Percentiles rank a stretch among this genome's conserved stretches.
phyloP scores from a whole-genome alignment of 352 stramenopile species.

The Pythium apleroticum region DNA sequence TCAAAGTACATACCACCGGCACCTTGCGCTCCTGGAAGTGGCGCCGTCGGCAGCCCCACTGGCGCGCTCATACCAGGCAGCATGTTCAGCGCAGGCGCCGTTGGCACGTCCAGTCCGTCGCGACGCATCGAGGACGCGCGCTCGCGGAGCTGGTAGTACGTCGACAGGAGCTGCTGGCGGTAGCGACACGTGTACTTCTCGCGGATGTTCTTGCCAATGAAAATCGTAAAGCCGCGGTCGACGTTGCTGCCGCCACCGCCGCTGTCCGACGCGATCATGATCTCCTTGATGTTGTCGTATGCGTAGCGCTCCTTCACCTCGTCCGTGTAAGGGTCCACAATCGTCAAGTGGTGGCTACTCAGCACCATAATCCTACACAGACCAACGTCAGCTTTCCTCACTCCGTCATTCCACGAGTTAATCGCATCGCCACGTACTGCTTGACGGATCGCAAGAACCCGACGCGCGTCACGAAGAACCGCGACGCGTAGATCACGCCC shows the following conservation, averaged over 20 bases:
- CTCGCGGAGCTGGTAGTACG: constrained; percentile 84
- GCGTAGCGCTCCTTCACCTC: constrained; percentile 86
- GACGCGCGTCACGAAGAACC: constrained; percentile 85
- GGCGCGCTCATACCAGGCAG: constrained; percentile 11
- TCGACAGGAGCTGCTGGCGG: constrained; percentile 79
- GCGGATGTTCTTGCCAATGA: constrained; percentile 84
- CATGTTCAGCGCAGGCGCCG: constrained; percentile 5
- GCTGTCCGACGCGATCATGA: constrained; percentile 71
- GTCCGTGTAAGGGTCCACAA: constrained; percentile 83
- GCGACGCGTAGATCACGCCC: constrained; percentile 80
- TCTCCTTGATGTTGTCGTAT: constrained; percentile 89
- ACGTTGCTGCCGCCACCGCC: constrained; percentile 59
- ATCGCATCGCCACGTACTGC: constrained; percentile 27
- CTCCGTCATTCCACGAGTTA: background rate
- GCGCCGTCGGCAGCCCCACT: constrained; percentile 12
- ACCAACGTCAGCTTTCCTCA: constrained; percentile 8
- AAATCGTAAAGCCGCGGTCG: constrained; percentile 78
- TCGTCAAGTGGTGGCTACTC: constrained; percentile 76
- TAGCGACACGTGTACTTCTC: constrained; percentile 87
- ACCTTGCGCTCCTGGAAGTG: constrained; percentile 10
- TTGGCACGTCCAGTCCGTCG: constrained; percentile 33
- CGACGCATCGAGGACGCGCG: constrained; percentile 72
- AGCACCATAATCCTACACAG: constrained; percentile 68
- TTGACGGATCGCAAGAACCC: constrained; percentile 79
- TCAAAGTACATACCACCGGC: constrained; percentile 87